Percentiles rank a stretch among this genome's conserved stretches.
Conservation (phyloP, 177 flowering plant species). For the Vitis hybrid region DNA sequence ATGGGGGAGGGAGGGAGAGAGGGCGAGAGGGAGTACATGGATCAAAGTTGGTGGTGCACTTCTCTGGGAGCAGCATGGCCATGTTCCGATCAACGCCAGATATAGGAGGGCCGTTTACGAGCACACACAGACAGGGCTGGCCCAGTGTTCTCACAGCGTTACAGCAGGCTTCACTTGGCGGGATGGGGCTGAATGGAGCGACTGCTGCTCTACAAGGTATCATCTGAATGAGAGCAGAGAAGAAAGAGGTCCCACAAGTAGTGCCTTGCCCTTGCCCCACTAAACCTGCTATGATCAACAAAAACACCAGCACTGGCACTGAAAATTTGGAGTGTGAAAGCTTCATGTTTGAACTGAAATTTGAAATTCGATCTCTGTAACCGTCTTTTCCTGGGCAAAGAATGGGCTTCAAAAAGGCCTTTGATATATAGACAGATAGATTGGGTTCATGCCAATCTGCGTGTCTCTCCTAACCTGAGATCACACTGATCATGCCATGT, state of each 20-base stretch:
- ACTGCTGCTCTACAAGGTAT: slow-evolving; percentile 88
- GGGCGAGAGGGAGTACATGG: slow-evolving; percentile 50
- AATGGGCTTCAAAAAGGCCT: not conserved
- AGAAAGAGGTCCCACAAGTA: slow-evolving; percentile 67
- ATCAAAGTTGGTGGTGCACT: slow-evolving; percentile 68
- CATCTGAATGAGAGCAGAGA: slow-evolving; percentile 71
- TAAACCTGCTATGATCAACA: slow-evolving; percentile 29
- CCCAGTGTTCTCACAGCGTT: slow-evolving; percentile 63
- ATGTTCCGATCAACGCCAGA: slow-evolving; percentile 76
- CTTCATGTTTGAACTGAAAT: slow-evolving; percentile 30
- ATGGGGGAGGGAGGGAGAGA: not conserved
- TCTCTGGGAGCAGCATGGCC: slow-evolving; percentile 75
- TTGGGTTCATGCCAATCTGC: slow-evolving; percentile 21
- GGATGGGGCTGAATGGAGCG: slow-evolving; percentile 66
- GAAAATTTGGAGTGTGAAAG: slow-evolving; percentile 4
- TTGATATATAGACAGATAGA: slow-evolving; percentile 11
- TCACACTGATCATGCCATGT: slow-evolving; percentile 17
- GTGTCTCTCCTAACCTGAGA: slow-evolving; percentile 31
- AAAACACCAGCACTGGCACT: slow-evolving; percentile 23
- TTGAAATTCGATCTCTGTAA: no score
- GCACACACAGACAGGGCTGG: slow-evolving; percentile 78
- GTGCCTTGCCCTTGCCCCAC: slow-evolving; percentile 29
- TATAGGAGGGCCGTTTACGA: slow-evolving; percentile 80
- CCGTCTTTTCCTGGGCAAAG: no score
- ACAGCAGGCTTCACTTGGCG: slow-evolving; percentile 79